Evolutionary conservation across 2,329 filamentous ascomycete species (phyloP).

Genomic region (Aspergillus tubingensis): DNA sequence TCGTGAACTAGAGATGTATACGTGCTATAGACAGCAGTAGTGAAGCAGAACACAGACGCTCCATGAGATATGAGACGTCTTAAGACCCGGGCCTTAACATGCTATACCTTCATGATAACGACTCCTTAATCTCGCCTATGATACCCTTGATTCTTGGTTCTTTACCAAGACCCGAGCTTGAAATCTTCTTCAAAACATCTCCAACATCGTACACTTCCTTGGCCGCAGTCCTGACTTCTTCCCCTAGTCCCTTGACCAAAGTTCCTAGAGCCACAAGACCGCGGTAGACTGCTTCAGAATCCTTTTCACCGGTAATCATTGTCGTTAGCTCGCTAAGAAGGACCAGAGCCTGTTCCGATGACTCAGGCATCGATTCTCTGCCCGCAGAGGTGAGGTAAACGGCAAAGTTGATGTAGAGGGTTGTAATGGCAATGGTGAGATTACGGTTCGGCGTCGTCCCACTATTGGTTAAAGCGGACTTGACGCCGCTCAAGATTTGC

Average conservation of each 20-base stretch:
- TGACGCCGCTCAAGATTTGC: slow-evolving; percentile 63
- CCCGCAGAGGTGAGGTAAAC: slow-evolving; percentile 64
- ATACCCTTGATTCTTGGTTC: slow-evolving; percentile 64
- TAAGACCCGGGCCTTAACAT: not conserved
- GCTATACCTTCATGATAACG: slow-evolving; percentile 25
- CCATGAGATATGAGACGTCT: not conserved
- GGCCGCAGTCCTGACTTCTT: slow-evolving; percentile 59
- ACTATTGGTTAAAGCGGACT: slow-evolving; percentile 59
- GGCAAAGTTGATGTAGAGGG: slow-evolving; percentile 80
- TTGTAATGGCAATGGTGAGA: slow-evolving; percentile 77
- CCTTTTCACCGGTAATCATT: slow-evolving; percentile 66
- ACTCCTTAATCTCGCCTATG: slow-evolving; percentile 59
- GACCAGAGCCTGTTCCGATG: slow-evolving; percentile 52
- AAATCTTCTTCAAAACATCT: slow-evolving; percentile 49
- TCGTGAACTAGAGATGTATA: slow-evolving; percentile 16
- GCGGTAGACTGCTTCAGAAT: slow-evolving; percentile 82
- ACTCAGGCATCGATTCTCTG: slow-evolving; percentile 41
- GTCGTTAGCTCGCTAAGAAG: slow-evolving; percentile 64
- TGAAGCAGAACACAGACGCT: not conserved
- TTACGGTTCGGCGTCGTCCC: slow-evolving; percentile 68
- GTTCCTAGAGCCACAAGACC: slow-evolving; percentile 82
- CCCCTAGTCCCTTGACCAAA: slow-evolving; percentile 61
- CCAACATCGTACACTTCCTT: slow-evolving; percentile 59
- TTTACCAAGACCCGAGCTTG: slow-evolving; percentile 53
- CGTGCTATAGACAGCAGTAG: slow-evolving; percentile 2